Base-by-base conservation (phyloP, 2,329 filamentous ascomycete genomes). In the Fusarium temperatum region DNA sequence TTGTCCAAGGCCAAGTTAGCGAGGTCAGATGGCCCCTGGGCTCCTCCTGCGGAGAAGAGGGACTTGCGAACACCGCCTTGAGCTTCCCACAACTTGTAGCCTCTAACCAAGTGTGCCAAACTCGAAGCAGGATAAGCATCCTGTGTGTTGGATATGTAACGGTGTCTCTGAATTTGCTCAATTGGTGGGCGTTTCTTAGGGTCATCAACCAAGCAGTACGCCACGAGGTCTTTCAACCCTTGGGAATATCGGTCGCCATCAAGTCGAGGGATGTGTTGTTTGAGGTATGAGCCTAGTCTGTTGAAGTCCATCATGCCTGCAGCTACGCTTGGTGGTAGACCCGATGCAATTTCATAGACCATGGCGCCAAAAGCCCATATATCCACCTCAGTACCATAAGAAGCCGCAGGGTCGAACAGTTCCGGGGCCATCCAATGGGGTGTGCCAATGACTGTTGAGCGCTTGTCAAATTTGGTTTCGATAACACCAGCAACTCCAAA, bases 351-450 rank as follows among this genome's bases (percentile, higher is more conserved):
- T 81, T 96, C 94, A 77, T 90, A 94, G 4, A 94, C 87, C 81
- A 95, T 93, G 70, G 93, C 93, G 4, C 94, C 94, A 79, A 94
- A 95, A 5, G 94, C 93, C 94, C 94, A 96, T 57, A 95, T 94
- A 76, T 96, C 94, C 48, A 93, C 90, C 77, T 92, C 91, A 20
- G 90, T 92, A 66, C 91, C 91, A 79, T 93, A 93, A 10, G 90
- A 89, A 15, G 88, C 86, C 8, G 88, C 85, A 42, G 88, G 86
- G 65, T 92, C 89, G 75, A 93, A 91, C 18, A 96, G 86, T 77
- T 96, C 94, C 0, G 92, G 93, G 0, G 94, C 93, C 93, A 96
- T 95, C 92, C 93, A 96, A 81, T 95, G 91, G 7, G 92, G 92
- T 1, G 94, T 96, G 28, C 94, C 94, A 63, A 96, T 93, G 55